Percentiles rank a stretch among this genome's conserved stretches.
Conservation (phyloP, 1,139 yeast genomes). For the Candida dubliniensis region DNA sequence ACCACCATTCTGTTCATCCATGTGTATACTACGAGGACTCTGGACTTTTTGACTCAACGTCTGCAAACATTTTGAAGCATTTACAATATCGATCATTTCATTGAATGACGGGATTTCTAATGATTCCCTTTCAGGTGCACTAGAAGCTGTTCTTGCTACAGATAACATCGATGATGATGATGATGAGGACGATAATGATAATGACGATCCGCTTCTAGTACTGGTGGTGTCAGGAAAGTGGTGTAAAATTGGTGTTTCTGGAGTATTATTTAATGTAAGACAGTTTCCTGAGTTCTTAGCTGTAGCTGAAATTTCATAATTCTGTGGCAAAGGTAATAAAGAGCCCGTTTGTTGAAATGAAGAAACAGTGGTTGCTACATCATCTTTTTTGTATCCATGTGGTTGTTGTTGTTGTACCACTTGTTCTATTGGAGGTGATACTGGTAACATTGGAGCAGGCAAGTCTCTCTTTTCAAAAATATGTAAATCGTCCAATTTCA, state of each 20-base stretch:
- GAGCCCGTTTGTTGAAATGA: constrained; percentile 9
- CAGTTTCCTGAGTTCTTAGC: background rate
- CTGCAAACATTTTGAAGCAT: constrained; percentile 44
- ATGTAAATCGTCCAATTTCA: constrained; percentile 43
- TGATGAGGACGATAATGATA: constrained; percentile 1
- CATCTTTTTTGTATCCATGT: background rate
- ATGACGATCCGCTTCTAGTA: constrained; percentile 5
- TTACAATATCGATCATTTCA: constrained; percentile 37
- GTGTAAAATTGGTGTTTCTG: constrained; percentile 3
- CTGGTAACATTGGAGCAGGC: constrained; percentile 10
- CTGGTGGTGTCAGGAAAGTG: constrained; percentile 8
- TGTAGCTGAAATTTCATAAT: background rate
- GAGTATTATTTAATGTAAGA: constrained; percentile 1
- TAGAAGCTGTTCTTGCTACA: constrained; percentile 1
- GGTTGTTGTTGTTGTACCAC: background rate
- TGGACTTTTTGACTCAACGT: constrained; percentile 18
- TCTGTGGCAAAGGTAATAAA: constrained; percentile 7
- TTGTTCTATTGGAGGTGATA: constrained; percentile 1
- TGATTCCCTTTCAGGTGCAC: background rate
- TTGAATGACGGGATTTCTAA: constrained; percentile 10
- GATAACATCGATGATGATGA: constrained; percentile 10
- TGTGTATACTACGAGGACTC: background rate
- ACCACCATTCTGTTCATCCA: background rate
- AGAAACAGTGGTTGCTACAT: background rate
- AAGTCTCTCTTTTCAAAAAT: constrained; percentile 10